Evolutionary conservation across 441 rosid genomes (phyloP).

Genomic region (Adansonia rubrostipa): DNA sequence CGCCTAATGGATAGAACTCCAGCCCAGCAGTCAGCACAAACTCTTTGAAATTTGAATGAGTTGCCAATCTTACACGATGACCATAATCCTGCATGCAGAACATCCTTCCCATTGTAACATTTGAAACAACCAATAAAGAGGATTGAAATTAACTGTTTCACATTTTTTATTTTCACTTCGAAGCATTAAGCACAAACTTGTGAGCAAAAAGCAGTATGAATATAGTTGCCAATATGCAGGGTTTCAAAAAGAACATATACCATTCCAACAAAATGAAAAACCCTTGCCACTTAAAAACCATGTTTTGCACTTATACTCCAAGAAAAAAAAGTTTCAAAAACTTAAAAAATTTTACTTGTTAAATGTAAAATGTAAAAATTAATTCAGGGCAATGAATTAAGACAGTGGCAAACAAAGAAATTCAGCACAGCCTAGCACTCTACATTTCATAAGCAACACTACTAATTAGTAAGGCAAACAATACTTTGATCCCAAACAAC

Average conservation of each 20-base stretch:
- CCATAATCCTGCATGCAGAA: slow-evolving; percentile 85
- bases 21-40: slow-evolving; percentile 96
- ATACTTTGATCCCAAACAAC: slow-evolving; percentile 7
- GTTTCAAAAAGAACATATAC: not conserved
- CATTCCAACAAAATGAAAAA: slow-evolving; percentile 7
- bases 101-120: not conserved
- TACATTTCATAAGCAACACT: not conserved
- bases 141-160: not conserved
- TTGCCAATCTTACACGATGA: slow-evolving; percentile 97
- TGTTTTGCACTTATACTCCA: not conserved
- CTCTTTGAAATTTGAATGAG: slow-evolving; percentile 96
- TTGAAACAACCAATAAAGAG: not conserved
- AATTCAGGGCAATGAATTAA: not conserved
- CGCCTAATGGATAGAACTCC: slow-evolving; percentile 94
- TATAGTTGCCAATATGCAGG: not conserved
- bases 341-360: not conserved
- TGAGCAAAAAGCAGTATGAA: not conserved
- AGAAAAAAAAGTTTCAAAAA: not conserved
- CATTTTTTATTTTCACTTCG: not conserved
- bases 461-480: not conserved
- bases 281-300: not conserved
- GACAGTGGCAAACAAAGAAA: not conserved
- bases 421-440: slow-evolving; percentile 3
- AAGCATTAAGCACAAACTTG: not conserved
- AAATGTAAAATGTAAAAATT: not conserved